Base-by-base conservation (phyloP, 495 filamentous ascomycete genomes). In the Penicillium dipodomyicola region DNA sequence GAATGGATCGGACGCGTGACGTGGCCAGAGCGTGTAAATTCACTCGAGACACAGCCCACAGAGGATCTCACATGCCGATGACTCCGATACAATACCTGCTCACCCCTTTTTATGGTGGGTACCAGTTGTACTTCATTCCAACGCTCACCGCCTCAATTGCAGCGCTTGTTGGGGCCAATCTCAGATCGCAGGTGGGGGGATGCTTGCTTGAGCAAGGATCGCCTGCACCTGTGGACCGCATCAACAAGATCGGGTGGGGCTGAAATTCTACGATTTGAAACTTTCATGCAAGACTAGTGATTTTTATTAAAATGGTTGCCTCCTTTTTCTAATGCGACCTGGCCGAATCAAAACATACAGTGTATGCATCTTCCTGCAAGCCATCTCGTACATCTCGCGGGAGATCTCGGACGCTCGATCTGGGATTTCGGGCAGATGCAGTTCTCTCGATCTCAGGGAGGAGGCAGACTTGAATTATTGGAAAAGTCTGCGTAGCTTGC, bases 91-190 rank as follows among this genome's bases (percentile, higher is more conserved):
- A 5, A 33, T 25, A 37, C 47, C n/a, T n/a, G 11, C 30, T 11
- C 22, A 9, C 19, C 17, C 32, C 5, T 35, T 37, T 12, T 49
- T 30, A n/a, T 37, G 3, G 10, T 11, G 41, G 20, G 9, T 23
- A 20, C 12, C 6, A 15, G n/a, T 17, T 51, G 20, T 37, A 45
- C 20, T 32, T n/a, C 27, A 54, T 33, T 35, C 20, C 29, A 23
- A 58, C 39, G n/a, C 54, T 55, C 63, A 65, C 60, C 63, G 57
- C 63, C 41, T 58, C 47, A 44, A 17, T 43, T 40, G 43, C 29
- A 52, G 35, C 39, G 15, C 43, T 39, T 53, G 45, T 45, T 46
- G 35, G 42, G 27, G 35, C 7, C 42, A 47, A 65, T 60, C 60
- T 63, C 17, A 63, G 54, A 60, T 60, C 50, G 35, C 52, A 52